These are phyloP conservation scores for Triangularia setosa DNA, from an alignment of 2,329 filamentous ascomycete genomes.

Conservation along the genomic window DNA sequence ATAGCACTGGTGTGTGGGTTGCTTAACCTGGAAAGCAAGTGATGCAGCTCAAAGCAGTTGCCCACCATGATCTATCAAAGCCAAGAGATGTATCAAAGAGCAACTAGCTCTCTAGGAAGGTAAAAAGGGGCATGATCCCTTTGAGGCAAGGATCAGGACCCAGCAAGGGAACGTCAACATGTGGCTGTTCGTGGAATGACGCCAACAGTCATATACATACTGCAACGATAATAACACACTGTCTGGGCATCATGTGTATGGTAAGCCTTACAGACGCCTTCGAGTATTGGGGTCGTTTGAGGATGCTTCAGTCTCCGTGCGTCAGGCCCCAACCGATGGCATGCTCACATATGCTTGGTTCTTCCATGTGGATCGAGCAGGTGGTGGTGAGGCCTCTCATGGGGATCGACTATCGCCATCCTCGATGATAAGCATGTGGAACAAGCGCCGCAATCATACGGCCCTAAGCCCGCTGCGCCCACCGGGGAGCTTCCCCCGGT, in stretches of 20 bases:
- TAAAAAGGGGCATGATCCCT: not conserved
- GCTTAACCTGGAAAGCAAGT: not conserved
- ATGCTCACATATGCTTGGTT: not conserved
- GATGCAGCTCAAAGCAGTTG: not conserved
- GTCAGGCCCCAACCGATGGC: not conserved
- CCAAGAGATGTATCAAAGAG: not conserved
- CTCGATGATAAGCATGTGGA: not conserved
- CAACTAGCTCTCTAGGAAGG: not conserved
- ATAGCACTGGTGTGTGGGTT: not conserved
- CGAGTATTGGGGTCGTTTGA: not conserved
- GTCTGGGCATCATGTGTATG: not conserved
- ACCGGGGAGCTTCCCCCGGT: not conserved
- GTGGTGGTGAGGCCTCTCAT: not conserved
- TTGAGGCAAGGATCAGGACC: not conserved
- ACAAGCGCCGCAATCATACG: not conserved
- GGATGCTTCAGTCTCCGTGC: not conserved
- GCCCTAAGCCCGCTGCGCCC: not conserved
- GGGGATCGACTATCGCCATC: not conserved
- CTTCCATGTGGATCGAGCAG: not conserved
- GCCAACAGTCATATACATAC: not conserved
- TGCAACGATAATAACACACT: not conserved
- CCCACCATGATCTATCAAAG: not conserved
- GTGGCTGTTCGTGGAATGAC: not conserved
- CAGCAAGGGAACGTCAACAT: constrained; percentile 1
- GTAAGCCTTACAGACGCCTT: not conserved